A percentile compares a stretch with the other conserved stretches of the same genome.
Conservation (phyloP, 768 basidiomycete genomes). For the Auricularia heimuer region DNA sequence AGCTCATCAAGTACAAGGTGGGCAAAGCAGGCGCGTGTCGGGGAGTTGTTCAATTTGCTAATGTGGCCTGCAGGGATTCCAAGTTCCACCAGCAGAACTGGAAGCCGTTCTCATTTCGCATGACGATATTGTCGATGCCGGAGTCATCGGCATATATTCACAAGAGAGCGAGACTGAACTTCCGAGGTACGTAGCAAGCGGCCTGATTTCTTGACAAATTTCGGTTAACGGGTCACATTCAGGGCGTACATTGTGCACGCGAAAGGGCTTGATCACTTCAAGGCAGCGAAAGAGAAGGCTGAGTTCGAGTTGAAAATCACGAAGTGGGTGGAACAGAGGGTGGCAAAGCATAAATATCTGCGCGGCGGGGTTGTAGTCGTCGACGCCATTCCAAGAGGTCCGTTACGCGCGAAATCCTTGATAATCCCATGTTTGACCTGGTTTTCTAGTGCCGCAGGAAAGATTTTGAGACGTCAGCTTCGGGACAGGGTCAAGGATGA, state of each 20-base stretch:
- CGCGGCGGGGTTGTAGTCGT: conserved; percentile 57
- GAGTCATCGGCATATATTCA: conserved; percentile 67
- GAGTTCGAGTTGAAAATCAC: conserved; percentile 44
- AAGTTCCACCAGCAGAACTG: conserved; percentile 81
- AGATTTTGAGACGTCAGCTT: conserved; percentile 74
- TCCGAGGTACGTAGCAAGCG: conserved; percentile 41
- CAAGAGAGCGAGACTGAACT: conserved; percentile 69
- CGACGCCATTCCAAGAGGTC: conserved; percentile 58
- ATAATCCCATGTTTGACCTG: neutral
- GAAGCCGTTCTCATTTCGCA: conserved; percentile 69
- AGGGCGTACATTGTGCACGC: conserved; percentile 26
- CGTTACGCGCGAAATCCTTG: conserved; percentile 6
- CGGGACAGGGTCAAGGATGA: conserved; percentile 59
- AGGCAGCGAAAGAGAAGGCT: conserved; percentile 23
- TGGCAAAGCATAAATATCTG: conserved; percentile 68
- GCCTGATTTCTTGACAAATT: neutral
- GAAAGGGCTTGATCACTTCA: conserved; percentile 16
- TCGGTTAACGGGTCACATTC: neutral
- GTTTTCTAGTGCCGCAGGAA: conserved; percentile 60
- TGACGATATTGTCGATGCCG: conserved; percentile 66
- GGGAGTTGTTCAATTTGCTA: neutral
- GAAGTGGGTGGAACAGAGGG: conserved; percentile 57
- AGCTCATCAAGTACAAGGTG: conserved; percentile 63
- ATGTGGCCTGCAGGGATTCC: conserved; percentile 37
- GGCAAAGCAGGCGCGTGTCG: neutral